These are phyloP conservation scores for Ascochyta clinopodiicola DNA, from an alignment of 2,329 filamentous ascomycete species.

Conservation along the genomic window DNA sequence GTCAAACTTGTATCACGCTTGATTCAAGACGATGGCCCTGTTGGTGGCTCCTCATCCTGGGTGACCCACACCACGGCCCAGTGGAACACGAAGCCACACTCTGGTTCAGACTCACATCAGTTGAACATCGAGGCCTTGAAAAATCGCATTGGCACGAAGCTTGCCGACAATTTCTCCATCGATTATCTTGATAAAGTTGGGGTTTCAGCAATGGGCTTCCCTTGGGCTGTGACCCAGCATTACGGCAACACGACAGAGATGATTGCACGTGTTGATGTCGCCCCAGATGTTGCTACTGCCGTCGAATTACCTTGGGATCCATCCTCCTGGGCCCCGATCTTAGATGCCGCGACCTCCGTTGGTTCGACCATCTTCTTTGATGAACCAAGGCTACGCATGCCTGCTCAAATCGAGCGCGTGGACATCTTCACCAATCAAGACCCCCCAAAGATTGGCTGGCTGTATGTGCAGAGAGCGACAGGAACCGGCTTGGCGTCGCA, in stretches of 20 bases:
- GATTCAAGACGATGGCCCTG: constrained; percentile 7
- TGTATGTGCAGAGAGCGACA: constrained; percentile 39
- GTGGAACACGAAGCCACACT: background rate
- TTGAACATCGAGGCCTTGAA: constrained; percentile 34
- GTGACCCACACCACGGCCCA: constrained; percentile 13
- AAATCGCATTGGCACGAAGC: constrained; percentile 31
- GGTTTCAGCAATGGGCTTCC: constrained; percentile 51
- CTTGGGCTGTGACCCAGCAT: constrained; percentile 51
- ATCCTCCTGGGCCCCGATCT: constrained; percentile 47
- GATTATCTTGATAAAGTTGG: constrained; percentile 51
- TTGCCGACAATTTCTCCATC: constrained; percentile 43
- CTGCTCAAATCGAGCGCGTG: constrained; percentile 37
- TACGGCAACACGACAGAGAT: constrained; percentile 48
- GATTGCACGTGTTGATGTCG: constrained; percentile 48
- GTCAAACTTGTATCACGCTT: constrained; percentile 14
- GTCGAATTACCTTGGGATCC: constrained; percentile 34
- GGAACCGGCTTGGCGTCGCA: constrained; percentile 7
- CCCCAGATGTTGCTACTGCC: constrained; percentile 19
- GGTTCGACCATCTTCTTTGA: constrained; percentile 51
- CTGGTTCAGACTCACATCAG: background rate
- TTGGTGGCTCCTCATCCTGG: constrained; percentile 9
- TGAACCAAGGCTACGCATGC: constrained; percentile 48
- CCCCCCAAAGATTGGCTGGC: constrained; percentile 45
- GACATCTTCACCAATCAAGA: constrained; percentile 20
- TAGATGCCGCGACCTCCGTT: constrained; percentile 53